Base-by-base conservation (phyloP, 2,329 filamentous ascomycete genomes). In the Exophiala lecanii-corni region DNA sequence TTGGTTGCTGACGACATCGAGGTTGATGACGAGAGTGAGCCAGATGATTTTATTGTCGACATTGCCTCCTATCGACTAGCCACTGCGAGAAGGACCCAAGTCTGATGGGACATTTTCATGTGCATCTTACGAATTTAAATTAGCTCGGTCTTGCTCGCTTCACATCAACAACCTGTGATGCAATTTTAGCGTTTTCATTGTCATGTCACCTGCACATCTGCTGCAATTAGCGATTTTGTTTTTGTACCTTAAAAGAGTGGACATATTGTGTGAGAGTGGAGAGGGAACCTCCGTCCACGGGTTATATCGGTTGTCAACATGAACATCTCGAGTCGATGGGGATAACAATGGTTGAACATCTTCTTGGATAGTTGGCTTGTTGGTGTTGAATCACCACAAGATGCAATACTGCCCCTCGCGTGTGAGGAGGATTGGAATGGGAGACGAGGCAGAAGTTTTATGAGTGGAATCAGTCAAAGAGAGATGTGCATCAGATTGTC, bases 21-120 rank as follows among this genome's bases (percentile, higher is more conserved):
- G 28, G 52, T 55, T 25, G 54, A 56, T 28, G 54, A 56, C 35
- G 31, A 44, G 13, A 50, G 46, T 30, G 50, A 53, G 16, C 49
- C 51, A 28, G 43, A 43, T 9, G 51, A 51, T 30, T 43, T 55
- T 21, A 37, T 44, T 12, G 46, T 56, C n/a, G 54, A 56, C 32
- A 41, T 55, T 19, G 25, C 50, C 18, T 41, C 48, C 41, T 51
- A 45, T 43, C 41, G 43, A 21, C 31, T 51, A 9, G 40, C 49
- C 9, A 55, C 45, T 18, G 35, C 49, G 3, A 48, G 46, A 36
- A 36, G 47, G 21, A 31, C 45, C 9, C 31, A 40, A 19, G 35
- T 39, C 9, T 52, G 38, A 50, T 26, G 23, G 9, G 2, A 12
- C 12, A 10, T 20, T 15, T 18, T 34, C 28, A 40, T 31, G 5